Evolutionary conservation across 2,329 filamentous ascomycete genomes (phyloP).

Genomic region (Sporothrix dimorphospora): DNA sequence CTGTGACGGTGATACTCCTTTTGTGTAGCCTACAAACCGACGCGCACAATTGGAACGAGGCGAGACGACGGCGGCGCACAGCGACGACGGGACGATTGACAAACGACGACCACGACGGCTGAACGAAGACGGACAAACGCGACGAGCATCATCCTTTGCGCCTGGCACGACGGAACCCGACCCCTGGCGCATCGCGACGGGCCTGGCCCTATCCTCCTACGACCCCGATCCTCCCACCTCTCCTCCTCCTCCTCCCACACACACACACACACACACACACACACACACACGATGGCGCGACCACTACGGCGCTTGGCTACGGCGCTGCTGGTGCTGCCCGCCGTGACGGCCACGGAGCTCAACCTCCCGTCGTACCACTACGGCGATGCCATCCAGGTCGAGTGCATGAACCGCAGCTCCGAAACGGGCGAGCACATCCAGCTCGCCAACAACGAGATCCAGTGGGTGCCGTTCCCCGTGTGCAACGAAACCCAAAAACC

Average conservation of each 20-base stretch:
- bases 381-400: conserved; percentile 68
- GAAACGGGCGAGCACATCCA: conserved; percentile 90
- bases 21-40: neutral
- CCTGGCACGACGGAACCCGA: neutral
- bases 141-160: conserved; percentile 5
- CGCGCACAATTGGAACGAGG: too few relatives aligned
- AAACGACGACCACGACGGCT: neutral
- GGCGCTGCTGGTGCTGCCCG: conserved; percentile 30
- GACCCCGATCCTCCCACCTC: neutral
- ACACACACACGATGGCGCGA: conserved; percentile 25
- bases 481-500: conserved; percentile 87
- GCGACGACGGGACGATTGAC: neutral
- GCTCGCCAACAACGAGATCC: conserved; percentile 75
- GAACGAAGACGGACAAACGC: neutral
- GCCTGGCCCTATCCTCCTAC: too few relatives aligned
- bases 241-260: neutral
- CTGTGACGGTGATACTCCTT: neutral
- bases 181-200: conserved; percentile 6
- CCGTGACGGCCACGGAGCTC: conserved; percentile 43
- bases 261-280: neutral
- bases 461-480: conserved; percentile 88
- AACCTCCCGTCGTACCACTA: conserved; percentile 65
- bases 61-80: neutral
- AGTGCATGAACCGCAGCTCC: conserved; percentile 74
- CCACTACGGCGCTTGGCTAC: conserved; percentile 14